Conservation (phyloP, 768 basidiomycete species). For the Leccinum sublutescens region DNA sequence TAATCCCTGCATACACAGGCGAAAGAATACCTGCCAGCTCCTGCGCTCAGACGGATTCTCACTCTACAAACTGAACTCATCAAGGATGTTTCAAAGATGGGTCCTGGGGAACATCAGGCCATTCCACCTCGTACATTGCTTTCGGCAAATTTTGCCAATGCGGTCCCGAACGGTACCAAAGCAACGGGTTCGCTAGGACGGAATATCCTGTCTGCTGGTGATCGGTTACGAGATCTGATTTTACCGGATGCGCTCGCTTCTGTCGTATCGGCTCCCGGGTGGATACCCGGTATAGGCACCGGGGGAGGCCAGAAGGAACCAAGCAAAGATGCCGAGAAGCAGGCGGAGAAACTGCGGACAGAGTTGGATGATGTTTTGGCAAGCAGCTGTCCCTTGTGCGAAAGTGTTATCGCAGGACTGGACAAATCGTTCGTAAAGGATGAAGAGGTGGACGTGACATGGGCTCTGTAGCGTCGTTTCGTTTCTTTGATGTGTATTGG, state of each 20-base stretch:
- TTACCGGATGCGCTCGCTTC: conserved; percentile 90
- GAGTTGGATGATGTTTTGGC: conserved; percentile 91
- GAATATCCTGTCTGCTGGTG: conserved; percentile 84
- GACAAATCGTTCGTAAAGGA: conserved; percentile 84
- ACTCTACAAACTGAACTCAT: conserved; percentile 83
- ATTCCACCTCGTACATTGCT: conserved; percentile 56
- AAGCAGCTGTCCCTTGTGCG: conserved; percentile 90
- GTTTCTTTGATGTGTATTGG: conserved; percentile 1
- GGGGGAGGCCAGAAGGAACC: conserved; percentile 45
- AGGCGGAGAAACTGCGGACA: conserved; percentile 67
- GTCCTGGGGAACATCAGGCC: conserved; percentile 34
- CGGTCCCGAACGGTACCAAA: conserved; percentile 61
- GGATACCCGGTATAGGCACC: conserved; percentile 68
- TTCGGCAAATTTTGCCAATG: conserved; percentile 67
- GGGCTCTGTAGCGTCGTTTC: conserved; percentile 52
- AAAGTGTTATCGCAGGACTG: conserved; percentile 79
- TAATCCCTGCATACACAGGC: conserved; percentile 55
- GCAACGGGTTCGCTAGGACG: conserved; percentile 69
- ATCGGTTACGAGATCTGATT: conserved; percentile 87
- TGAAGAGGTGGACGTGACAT: conserved; percentile 76
- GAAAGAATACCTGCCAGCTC: conserved; percentile 85
- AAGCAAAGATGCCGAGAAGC: conserved; percentile 52
- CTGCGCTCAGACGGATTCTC: conserved; percentile 80
- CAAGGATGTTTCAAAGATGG: conserved; percentile 41
- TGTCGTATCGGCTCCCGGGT: conserved; percentile 73